phyloP scores from a whole-genome alignment of 371 early-diverging fungal genomes.

The Mortierella sp. region DNA sequence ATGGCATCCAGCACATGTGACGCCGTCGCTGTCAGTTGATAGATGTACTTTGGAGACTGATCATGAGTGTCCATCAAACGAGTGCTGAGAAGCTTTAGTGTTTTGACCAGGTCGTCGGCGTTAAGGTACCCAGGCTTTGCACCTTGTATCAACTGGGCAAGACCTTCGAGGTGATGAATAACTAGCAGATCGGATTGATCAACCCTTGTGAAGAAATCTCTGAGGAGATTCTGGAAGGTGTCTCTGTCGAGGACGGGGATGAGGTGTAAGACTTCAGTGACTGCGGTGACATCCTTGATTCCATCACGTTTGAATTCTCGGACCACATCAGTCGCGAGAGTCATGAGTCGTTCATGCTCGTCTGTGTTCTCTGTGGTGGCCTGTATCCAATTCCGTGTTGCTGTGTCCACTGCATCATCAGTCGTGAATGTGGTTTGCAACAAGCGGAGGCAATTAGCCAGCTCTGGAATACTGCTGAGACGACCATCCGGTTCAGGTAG shows the following conservation, averaged over 20 bases:
- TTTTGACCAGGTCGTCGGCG: conserved; percentile 7
- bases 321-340: background rate
- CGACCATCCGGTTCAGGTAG: background rate
- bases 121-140: background rate
- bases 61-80: too few species aligned
- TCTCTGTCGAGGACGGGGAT: background rate
- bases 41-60: background rate
- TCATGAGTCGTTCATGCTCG: background rate
- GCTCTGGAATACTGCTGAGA: background rate
- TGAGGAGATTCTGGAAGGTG: background rate
- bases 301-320: conserved; percentile 3
- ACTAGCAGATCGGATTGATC: background rate
- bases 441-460: too few species aligned
- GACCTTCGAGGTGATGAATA: background rate
- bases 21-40: background rate
- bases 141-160: background rate
- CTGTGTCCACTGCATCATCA: background rate
- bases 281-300: background rate
- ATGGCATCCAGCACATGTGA: conserved; percentile 8
- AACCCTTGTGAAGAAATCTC: background rate
- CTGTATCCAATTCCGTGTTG: background rate
- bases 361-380: background rate
- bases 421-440: too few species aligned
- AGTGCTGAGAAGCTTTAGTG: background rate
- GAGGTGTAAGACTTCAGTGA: background rate